A percentile compares a stretch with the other conserved stretches of the same genome.
These are phyloP conservation scores for Colletotrichum cordylinicola DNA, from an alignment of 2,329 filamentous ascomycete genomes.

Conservation along the genomic window DNA sequence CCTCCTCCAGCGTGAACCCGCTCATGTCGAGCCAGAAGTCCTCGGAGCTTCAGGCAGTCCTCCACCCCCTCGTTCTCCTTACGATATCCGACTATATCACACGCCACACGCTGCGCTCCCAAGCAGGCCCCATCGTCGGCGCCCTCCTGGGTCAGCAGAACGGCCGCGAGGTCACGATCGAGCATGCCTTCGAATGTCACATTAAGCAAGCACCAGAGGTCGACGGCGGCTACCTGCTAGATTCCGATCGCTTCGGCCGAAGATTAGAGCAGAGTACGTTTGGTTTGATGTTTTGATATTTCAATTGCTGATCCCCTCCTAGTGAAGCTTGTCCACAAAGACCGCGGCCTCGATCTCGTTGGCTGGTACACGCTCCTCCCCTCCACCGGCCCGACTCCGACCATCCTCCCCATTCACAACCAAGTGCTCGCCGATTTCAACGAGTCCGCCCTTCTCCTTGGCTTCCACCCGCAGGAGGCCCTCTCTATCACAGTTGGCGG, in stretches of 20 bases:
- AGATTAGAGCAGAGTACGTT: slow-evolving; percentile 83
- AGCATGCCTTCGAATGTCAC: slow-evolving; percentile 89
- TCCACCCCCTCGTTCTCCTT: slow-evolving; percentile 94
- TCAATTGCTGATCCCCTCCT: not conserved
- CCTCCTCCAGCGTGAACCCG: slow-evolving; percentile 52
- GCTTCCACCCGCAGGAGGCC: slow-evolving; percentile 77
- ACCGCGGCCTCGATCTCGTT: slow-evolving; percentile 82
- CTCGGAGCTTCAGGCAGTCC: slow-evolving; percentile 78
- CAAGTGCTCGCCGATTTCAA: slow-evolving; percentile 79
- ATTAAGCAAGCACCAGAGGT: slow-evolving; percentile 47
- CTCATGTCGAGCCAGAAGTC: slow-evolving; percentile 71
- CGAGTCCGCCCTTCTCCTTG: slow-evolving; percentile 85
- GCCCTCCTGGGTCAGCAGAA: slow-evolving; percentile 91
- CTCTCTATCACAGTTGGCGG: slow-evolving; percentile 67
- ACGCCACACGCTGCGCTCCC: slow-evolving; percentile 80
- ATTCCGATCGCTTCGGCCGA: slow-evolving; percentile 74
- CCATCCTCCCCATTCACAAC: slow-evolving; percentile 76
- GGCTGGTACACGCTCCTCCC: slow-evolving; percentile 90
- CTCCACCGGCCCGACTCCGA: slow-evolving; percentile 71
- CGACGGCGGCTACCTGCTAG: slow-evolving; percentile 66
- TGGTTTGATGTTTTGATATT: not conserved
- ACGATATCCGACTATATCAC: slow-evolving; percentile 98
- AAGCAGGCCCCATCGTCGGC: slow-evolving; percentile 79
- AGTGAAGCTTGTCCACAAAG: slow-evolving; percentile 91
- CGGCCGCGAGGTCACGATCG: slow-evolving; percentile 88